Evolutionary conservation across 352 stramenopile genomes (phyloP).

Genomic region (Phytophthora palmivora): DNA sequence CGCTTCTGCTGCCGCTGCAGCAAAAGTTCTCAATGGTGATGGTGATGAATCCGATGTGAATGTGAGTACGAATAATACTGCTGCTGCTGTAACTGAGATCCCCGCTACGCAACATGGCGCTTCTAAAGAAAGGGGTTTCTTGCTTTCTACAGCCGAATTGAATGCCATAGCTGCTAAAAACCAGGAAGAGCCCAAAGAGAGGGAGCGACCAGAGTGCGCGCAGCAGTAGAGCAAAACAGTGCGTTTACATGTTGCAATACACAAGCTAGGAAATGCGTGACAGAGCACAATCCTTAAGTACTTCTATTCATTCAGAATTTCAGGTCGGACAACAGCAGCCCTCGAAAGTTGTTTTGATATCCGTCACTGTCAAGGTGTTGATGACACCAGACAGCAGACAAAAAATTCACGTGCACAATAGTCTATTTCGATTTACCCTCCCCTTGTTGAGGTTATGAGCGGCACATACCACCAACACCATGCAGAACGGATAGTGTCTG

Average conservation of each 20-base stretch:
- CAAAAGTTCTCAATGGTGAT: conserved; percentile 26
- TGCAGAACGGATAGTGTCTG: conserved; percentile 10
- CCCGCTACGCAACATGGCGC: not conserved
- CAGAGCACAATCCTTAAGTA: no score
- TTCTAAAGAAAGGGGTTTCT: conserved; percentile 39
- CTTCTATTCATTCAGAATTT: no score
- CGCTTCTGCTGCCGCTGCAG: conserved; percentile 38
- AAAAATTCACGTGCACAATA: conserved; percentile 40
- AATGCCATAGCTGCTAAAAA: conserved; percentile 27
- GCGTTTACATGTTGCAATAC: not conserved
- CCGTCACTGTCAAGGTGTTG: no score
- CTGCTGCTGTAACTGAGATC: not conserved
- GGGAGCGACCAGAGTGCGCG: conserved; percentile 43
- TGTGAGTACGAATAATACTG: conserved; percentile 1
- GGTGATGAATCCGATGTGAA: conserved; percentile 13
- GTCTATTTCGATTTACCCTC: conserved; percentile 42
- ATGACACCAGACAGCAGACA: not conserved
- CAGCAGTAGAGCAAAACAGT: conserved; percentile 49
- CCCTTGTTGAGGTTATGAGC: conserved; percentile 17
- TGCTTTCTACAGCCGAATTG: conserved; percentile 44
- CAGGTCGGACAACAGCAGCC: no score
- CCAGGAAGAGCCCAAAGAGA: conserved; percentile 43
- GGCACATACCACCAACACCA: conserved; percentile 7
- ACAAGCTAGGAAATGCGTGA: no score
- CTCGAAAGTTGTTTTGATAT: no score